Conservation (phyloP, 331 rosid genomes). For the Malus hybrid region DNA sequence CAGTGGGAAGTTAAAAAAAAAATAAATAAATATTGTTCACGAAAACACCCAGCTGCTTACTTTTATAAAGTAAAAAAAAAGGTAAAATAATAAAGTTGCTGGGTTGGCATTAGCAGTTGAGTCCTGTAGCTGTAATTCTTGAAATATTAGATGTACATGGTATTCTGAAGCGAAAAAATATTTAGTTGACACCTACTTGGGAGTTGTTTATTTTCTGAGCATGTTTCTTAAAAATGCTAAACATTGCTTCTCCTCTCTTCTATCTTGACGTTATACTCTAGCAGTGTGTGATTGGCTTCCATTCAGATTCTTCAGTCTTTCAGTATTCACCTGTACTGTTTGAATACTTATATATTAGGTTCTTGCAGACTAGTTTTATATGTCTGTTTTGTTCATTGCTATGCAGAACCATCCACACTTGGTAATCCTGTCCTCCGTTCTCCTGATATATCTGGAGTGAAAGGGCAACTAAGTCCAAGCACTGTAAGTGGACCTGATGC, state of each 20-base stretch:
- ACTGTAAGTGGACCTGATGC: conserved; percentile 52
- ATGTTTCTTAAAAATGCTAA: background rate
- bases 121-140: background rate
- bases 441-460: conserved; percentile 46
- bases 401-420: conserved; percentile 50
- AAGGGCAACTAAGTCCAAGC: conserved; percentile 48
- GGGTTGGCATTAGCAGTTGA: no score
- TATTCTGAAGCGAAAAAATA: no score
- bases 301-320: background rate
- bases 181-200: no score
- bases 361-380: conserved; percentile 12
- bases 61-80: background rate
- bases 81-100: background rate
- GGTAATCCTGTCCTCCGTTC: conserved; percentile 40
- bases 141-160: no score
- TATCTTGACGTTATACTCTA: background rate
- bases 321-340: background rate
- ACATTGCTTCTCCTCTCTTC: background rate
- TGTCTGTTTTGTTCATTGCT: conserved; percentile 23
- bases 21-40: background rate
- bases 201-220: background rate
- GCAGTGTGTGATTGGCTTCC: background rate
- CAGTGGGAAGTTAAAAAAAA: background rate
- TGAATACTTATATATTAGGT: background rate
- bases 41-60: background rate